Conservation (phyloP, 805 yeast species). For the Gaillardinia entomophila region DNA sequence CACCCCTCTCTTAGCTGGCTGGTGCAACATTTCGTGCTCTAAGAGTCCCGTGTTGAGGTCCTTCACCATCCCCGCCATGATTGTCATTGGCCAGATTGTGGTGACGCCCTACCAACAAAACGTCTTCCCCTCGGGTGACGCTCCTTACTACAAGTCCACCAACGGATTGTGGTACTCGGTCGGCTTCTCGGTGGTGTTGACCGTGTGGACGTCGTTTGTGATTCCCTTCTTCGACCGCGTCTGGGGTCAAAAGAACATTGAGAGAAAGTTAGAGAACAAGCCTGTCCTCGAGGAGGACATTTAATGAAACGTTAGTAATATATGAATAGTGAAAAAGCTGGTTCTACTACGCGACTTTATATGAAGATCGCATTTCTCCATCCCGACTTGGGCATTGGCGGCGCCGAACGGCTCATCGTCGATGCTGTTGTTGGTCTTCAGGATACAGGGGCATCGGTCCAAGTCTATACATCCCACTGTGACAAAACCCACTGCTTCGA, state of each 20-base stretch:
- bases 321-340: no score
- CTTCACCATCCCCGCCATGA: neutral
- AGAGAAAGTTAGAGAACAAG: no score
- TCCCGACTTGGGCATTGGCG: constrained; percentile 95
- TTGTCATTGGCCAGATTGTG: neutral
- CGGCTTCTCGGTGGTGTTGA: neutral
- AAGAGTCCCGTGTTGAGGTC: neutral
- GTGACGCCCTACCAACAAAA: neutral
- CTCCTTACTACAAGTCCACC: neutral
- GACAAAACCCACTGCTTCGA: constrained; percentile 86
- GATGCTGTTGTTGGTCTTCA: constrained; percentile 92
- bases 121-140: neutral
- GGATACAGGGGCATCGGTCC: constrained; percentile 53
- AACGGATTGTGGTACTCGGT: neutral
- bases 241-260: neutral
- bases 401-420: constrained; percentile 95
- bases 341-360: no score
- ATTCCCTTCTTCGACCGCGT: neutral
- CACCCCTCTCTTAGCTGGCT: neutral
- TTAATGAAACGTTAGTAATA: no score
- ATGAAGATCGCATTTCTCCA: constrained; percentile 76
- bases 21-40: neutral
- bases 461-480: constrained; percentile 84
- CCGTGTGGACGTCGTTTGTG: neutral
- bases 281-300: no score